Base-by-base conservation (phyloP, 140 eudicot species). In the Cichorium intybus region DNA sequence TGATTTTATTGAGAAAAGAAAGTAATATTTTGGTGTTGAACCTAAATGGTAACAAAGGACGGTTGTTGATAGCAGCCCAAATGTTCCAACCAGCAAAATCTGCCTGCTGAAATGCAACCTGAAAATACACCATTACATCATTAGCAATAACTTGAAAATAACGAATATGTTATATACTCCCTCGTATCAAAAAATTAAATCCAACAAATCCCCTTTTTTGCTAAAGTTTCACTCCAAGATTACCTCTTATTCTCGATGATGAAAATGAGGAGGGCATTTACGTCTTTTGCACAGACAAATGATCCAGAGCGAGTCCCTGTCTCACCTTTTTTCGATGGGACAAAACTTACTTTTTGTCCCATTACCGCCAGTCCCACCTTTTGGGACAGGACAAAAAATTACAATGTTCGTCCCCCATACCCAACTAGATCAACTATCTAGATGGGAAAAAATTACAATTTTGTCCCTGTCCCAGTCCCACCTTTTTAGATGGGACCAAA, bases 41-140 rank as follows among this genome's bases (percentile, higher is more conserved):
- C 99, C 99, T 93, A 66, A 93, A 93, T 69, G 99, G 97, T 52
- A 93, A 50, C 16, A 93, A 81, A 49, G 99, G 99, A 26, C 95
- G 84, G 68, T 81, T 84, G 72, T 89, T 89, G 29, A 92, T 92
- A 68, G 97, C 97, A 61, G 99, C 99, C 99, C 99, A 93, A 4
- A 93, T 60, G 78, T 93, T 93, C 99, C 99, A 93, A 67, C 99
- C 99, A 31, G 95, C 84, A 80, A 93, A 93, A 82, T 93, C 99
- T 29, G 99, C 99, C 70, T 93, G 88, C 75, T 93, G 99, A 62
- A 93, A 88, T 39, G 99, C 99, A 59, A 93, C 99, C 99, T 93
- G 85, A 24, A 56, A 66, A 67, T 3, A 14, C 28, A 73, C 22
- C 21, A 47, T 37, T 66, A 37, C 37, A 26, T 59, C 47, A 49